A percentile compares a stretch with the other conserved stretches of the same genome.
phyloP scores from a whole-genome alignment of 139 green algal species.

The Chlamydomonas eustigma region DNA sequence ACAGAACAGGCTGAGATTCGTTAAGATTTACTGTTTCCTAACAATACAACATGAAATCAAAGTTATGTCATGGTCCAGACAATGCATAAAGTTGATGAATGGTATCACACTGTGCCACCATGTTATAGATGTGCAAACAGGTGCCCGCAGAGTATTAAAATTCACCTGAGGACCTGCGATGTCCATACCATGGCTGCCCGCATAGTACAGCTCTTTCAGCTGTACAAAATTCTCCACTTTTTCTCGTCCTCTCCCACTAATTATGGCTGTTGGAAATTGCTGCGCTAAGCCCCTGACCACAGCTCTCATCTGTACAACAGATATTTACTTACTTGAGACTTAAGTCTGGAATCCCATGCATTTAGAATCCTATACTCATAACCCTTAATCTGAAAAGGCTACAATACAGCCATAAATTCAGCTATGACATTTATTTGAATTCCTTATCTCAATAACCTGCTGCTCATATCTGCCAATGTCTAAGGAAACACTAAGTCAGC shows the following conservation, averaged over 20 bases:
- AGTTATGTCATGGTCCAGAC: too few relatives aligned
- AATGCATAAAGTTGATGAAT: background rate
- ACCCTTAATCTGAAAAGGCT: background rate
- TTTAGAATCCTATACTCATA: too few relatives aligned
- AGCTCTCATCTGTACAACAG: slow-evolving; percentile 59
- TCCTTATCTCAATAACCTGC: background rate
- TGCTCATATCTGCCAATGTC: too few relatives aligned
- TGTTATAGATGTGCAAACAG: too few relatives aligned
- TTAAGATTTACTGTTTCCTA: too few relatives aligned
- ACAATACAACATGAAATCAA: too few relatives aligned
- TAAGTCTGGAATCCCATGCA: too few relatives aligned
- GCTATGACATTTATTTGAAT: background rate
- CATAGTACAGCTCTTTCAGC: slow-evolving; percentile 93
- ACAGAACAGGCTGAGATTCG: too few relatives aligned
- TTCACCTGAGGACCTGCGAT: slow-evolving; percentile 76
- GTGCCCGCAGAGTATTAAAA: background rate
- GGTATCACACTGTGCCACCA: background rate
- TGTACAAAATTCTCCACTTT: slow-evolving; percentile 93
- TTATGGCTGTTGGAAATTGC: slow-evolving; percentile 92
- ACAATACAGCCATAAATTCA: background rate
- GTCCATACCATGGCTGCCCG: slow-evolving; percentile 95
- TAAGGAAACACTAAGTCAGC: too few relatives aligned
- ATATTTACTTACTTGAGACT: too few relatives aligned
- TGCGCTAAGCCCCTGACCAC: slow-evolving; percentile 68
- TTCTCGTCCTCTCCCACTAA: slow-evolving; percentile 83